A percentile compares a stretch with the other conserved stretches of the same genome.
Evolutionary conservation across 805 yeast species (phyloP).

Genomic region (Saccharomycopsis vini): DNA sequence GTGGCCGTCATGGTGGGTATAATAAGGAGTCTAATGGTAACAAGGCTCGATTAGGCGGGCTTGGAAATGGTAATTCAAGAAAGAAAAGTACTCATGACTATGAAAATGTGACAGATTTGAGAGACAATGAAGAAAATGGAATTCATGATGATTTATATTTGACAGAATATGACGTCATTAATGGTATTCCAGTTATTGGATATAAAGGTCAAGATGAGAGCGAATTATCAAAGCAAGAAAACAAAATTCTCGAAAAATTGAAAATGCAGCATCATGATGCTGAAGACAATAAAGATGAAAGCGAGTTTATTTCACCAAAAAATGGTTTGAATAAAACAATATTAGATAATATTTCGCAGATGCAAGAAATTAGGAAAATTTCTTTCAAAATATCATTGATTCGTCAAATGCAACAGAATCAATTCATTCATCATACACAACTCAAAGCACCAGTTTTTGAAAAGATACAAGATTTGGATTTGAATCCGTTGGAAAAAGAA

Average conservation of each 20-base stretch:
- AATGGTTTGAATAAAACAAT: constrained; percentile 56
- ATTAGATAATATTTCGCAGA: constrained; percentile 58
- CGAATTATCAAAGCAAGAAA: constrained; percentile 36
- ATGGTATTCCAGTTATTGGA: constrained; percentile 63
- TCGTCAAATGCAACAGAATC: constrained; percentile 83
- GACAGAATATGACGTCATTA: constrained; percentile 76
- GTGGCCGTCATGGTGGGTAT: background rate
- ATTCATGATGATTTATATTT: constrained; percentile 52
- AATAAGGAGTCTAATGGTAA: background rate
- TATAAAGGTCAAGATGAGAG: constrained; percentile 46
- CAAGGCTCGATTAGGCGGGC: background rate
- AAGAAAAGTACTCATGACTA: background rate
- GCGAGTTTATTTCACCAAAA: constrained; percentile 33
- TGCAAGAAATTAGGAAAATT: constrained; percentile 81
- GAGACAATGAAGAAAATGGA: constrained; percentile 31
- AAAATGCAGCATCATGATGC: constrained; percentile 20
- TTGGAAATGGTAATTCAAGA: background rate
- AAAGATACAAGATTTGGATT: constrained; percentile 53
- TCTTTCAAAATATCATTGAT: constrained; percentile 85
- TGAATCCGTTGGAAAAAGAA: constrained; percentile 76
- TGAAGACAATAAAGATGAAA: constrained; percentile 25
- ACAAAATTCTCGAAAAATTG: constrained; percentile 24
- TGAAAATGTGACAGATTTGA: constrained; percentile 5
- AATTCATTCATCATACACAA: constrained; percentile 65
- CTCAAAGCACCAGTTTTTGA: constrained; percentile 61